Percentiles rank a stretch among this genome's conserved stretches.
phyloP scores from a whole-genome alignment of 768 basidiomycete genomes.

The Lepiota brunneoincarnata region DNA sequence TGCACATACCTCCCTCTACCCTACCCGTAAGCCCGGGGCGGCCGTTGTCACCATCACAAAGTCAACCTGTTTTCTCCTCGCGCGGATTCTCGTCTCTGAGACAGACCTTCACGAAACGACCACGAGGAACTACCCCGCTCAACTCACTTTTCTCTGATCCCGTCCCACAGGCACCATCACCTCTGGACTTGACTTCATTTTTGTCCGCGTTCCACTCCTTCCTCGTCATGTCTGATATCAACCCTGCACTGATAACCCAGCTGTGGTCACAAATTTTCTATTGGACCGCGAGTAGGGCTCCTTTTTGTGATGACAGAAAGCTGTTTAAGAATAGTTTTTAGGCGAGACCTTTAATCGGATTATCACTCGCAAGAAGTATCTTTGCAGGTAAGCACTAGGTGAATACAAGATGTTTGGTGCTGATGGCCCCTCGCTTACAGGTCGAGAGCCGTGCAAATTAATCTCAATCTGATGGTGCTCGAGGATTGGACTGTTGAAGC shows the following conservation, averaged over 20 bases:
- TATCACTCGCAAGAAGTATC: slow-evolving; percentile 88
- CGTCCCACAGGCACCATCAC: slow-evolving; percentile 36
- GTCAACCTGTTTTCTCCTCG: slow-evolving; percentile 36
- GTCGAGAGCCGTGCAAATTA: slow-evolving; percentile 86
- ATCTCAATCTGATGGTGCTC: slow-evolving; percentile 77
- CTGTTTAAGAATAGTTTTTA: slow-evolving; percentile 26
- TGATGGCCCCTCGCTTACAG: slow-evolving; percentile 29
- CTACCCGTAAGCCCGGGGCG: slow-evolving; percentile 50
- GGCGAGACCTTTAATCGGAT: slow-evolving; percentile 86
- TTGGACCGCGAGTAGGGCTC: slow-evolving; percentile 85
- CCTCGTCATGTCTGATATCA: slow-evolving; percentile 83
- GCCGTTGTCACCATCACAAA: slow-evolving; percentile 53
- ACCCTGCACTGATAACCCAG: slow-evolving; percentile 84
- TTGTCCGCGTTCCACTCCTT: slow-evolving; percentile 84
- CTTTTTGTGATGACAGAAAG: background rate
- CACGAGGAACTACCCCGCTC: slow-evolving; percentile 41
- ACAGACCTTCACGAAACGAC: slow-evolving; percentile 54
- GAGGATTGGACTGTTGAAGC: slow-evolving; percentile 91
- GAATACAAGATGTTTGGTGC: background rate
- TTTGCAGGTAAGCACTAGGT: slow-evolving; percentile 64
- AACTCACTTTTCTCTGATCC: slow-evolving; percentile 49
- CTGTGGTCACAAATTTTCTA: slow-evolving; percentile 98
- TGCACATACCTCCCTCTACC: slow-evolving; percentile 30
- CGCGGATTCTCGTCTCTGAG: slow-evolving; percentile 65
- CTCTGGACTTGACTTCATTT: slow-evolving; percentile 67